Percentiles rank a stretch among this genome's conserved stretches.
These are phyloP conservation scores for Mucor lusitanicus DNA, from an alignment of 371 early-diverging fungal species.

Conservation along the genomic window DNA sequence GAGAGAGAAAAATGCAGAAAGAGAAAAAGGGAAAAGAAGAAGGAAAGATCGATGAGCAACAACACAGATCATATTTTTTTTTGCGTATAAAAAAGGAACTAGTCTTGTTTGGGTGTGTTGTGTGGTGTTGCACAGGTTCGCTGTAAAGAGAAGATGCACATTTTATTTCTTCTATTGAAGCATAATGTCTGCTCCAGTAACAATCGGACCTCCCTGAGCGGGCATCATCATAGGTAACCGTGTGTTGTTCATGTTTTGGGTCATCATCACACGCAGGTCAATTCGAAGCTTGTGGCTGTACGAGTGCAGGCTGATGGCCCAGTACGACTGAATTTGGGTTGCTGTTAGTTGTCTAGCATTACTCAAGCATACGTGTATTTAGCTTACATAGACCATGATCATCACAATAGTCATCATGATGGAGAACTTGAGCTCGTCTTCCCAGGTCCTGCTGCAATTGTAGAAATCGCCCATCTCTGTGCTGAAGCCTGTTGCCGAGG, in stretches of 20 bases:
- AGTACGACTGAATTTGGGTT: constrained; percentile 33
- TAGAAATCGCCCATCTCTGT: constrained; percentile 33
- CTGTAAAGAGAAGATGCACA: no score
- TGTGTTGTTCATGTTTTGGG: background rate
- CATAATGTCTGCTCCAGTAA: background rate
- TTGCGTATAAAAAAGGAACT: background rate
- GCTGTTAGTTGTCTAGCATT: background rate
- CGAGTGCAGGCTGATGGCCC: constrained; percentile 45
- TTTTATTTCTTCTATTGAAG: background rate
- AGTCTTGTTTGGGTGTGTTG: background rate
- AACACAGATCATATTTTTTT: background rate
- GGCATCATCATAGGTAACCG: constrained; percentile 6
- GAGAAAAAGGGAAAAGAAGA: background rate
- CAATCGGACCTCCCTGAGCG: background rate
- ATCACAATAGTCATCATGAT: constrained; percentile 38
- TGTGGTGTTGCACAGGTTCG: background rate
- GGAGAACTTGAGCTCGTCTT: constrained; percentile 49
- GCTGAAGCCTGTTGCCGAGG: background rate
- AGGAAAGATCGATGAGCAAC: background rate
- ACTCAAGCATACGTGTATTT: background rate
- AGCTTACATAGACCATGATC: constrained; percentile 43
- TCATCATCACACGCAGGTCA: background rate
- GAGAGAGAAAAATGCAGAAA: background rate
- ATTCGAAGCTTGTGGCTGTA: constrained; percentile 27
- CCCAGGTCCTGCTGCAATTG: constrained; percentile 46